Evolutionary conservation across 441 rosid genomes (phyloP), one percentile per base, ranked within the genome.

Genomic region (Dalechampia spathulata): DNA sequence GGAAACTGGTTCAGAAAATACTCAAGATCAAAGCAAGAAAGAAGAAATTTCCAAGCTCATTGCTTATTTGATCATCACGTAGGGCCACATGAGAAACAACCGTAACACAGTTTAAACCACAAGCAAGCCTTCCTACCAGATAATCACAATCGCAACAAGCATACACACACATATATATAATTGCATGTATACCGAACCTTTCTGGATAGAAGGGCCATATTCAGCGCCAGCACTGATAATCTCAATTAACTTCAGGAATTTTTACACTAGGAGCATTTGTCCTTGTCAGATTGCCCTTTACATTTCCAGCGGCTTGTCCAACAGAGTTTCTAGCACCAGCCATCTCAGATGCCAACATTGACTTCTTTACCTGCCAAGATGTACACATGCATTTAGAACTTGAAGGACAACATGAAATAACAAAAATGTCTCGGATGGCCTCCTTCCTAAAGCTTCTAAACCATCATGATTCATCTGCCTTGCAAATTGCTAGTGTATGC

Each of bases 291-390:
- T 71, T 82, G 26, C 85, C 74, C 85, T 76, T 86, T 30, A 77
- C 73, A 66, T 71, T 74, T 58, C 72, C 87, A 21, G 74, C 65
- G 42, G 70, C 78, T 40, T 81, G 94, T 30, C 88, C 95, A 4
- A 40, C 66, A 17, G 66, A 32, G 54, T 47, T 77, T 79, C 73
- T 82, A 30, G 75, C 60, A 70, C 60, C 76, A 62, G 75, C 71
- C 41, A 73, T 75, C 72, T 91, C 95, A 4, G 75, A 70, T 49
- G 69, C 79, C 38, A 55, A 41, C 25, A 51, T 61, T 12, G 96
- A 82, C 75, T 71, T 84, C 81, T 81, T 88, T 72, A 84, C 71
- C 98, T 91, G 77, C 63, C 52, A 63, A 61, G 22, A 46, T 30
- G 56, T 19, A 52, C 38, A 52, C 66, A 21, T n/a, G 34, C 46